Evolutionary conservation across 2,329 filamentous ascomycete genomes (phyloP).

Genomic region (Colletotrichum navitas): DNA sequence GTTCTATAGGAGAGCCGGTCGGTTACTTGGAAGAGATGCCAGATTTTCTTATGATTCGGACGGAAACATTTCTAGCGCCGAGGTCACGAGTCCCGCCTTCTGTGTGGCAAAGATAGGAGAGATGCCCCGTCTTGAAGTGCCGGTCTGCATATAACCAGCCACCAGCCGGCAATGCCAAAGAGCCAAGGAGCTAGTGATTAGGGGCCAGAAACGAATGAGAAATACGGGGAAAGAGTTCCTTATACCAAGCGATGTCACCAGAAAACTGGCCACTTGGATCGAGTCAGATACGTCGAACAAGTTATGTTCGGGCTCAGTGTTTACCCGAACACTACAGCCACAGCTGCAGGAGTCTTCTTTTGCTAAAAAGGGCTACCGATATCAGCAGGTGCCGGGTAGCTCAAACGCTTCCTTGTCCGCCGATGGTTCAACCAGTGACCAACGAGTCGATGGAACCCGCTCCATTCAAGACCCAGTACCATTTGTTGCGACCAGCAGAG

Average conservation of each 20-base stretch:
- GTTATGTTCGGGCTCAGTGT: not conserved
- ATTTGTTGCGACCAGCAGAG: not conserved
- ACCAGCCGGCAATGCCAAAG: not conserved
- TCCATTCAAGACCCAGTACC: not conserved
- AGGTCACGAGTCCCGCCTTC: not conserved
- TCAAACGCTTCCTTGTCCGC: not conserved
- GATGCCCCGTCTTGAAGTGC: not conserved
- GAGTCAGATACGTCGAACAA: no score
- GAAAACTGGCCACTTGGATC: not conserved
- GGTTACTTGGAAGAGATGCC: not conserved
- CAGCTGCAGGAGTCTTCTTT: not conserved
- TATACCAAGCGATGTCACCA: not conserved
- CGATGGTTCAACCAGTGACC: not conserved
- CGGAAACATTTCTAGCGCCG: not conserved
- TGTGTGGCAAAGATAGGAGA: not conserved
- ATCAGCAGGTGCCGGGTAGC: not conserved
- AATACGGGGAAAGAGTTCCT: not conserved
- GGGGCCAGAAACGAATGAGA: not conserved
- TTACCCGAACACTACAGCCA: not conserved
- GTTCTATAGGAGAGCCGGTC: not conserved
- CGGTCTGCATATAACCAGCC: not conserved
- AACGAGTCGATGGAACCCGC: not conserved
- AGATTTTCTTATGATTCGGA: not conserved
- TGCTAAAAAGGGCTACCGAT: not conserved
- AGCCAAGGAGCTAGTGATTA: not conserved